A percentile compares a stretch with the other conserved stretches of the same genome.
These are phyloP conservation scores for Leishmania aethiopica DNA, from an alignment of 208 protist species.

Conservation along the genomic window DNA sequence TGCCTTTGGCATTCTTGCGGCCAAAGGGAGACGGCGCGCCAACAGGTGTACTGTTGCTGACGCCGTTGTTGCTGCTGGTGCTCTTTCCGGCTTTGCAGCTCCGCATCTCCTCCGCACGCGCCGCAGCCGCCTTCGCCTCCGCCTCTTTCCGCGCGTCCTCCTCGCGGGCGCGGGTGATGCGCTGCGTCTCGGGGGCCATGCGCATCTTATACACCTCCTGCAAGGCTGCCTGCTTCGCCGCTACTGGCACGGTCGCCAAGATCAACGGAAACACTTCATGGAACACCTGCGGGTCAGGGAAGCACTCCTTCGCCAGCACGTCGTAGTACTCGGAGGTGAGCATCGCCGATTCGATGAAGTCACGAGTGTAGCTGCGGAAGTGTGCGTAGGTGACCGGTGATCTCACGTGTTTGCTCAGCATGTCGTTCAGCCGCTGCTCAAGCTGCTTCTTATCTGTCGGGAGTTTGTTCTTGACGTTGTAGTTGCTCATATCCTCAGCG, in stretches of 20 bases:
- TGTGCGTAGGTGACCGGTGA: slow-evolving; percentile 37
- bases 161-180: slow-evolving; percentile 39
- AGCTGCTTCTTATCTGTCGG: slow-evolving; percentile 38
- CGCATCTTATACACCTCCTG: slow-evolving; percentile 78
- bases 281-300: slow-evolving; percentile 52
- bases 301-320: slow-evolving; percentile 45
- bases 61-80: slow-evolving; percentile 3
- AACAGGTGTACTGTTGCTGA: background rate
- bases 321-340: slow-evolving; percentile 77
- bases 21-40: slow-evolving; percentile 10
- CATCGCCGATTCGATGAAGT: slow-evolving; percentile 70
- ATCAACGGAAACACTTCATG: slow-evolving; percentile 76
- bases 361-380: slow-evolving; percentile 56
- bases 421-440: slow-evolving; percentile 42
- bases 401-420: slow-evolving; percentile 46
- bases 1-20: slow-evolving; percentile 24
- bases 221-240: slow-evolving; percentile 53
- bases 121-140: slow-evolving; percentile 33
- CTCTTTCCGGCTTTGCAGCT: slow-evolving; percentile 7
- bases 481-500: slow-evolving; percentile 36
- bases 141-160: slow-evolving; percentile 53
- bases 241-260: slow-evolving; percentile 61
- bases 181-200: slow-evolving; percentile 72
- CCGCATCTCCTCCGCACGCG: slow-evolving; percentile 23
- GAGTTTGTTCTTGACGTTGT: slow-evolving; percentile 43